A percentile compares a stretch with the other conserved stretches of the same genome.
Evolutionary conservation across 148 eudicot genomes (phyloP).

Genomic region (Fallopia convolvulus): DNA sequence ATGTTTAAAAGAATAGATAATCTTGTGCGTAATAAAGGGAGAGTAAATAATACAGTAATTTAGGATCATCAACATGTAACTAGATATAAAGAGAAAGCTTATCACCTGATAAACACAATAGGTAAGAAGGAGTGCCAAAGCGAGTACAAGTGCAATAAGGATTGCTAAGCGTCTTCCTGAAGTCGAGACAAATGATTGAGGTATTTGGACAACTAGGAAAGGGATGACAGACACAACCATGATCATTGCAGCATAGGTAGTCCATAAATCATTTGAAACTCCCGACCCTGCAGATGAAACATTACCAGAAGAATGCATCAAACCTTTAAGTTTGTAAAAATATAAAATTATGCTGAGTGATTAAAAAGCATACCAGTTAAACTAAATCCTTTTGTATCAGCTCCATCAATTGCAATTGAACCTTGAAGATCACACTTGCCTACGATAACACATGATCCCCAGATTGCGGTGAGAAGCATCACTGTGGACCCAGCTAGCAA

Average conservation of each 20-base stretch:
- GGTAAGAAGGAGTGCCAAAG: slow-evolving; percentile 43
- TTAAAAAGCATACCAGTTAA: slow-evolving; percentile 36
- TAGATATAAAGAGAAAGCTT: not conserved
- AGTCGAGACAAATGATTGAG: slow-evolving; percentile 32
- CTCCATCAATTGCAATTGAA: slow-evolving; percentile 44
- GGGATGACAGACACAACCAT: slow-evolving; percentile 54
- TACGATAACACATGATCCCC: slow-evolving; percentile 79
- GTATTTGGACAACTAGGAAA: slow-evolving; percentile 48
- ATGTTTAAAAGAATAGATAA: not conserved
- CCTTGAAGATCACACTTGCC: slow-evolving; percentile 76
- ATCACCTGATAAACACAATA: slow-evolving; percentile 85
- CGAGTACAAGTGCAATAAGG: slow-evolving; percentile 42
- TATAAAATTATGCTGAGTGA: not conserved
- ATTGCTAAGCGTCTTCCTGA: slow-evolving; percentile 45
- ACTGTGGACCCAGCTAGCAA: slow-evolving; percentile 90
- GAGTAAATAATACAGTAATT: not conserved
- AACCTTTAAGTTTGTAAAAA: not conserved
- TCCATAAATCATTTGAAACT: slow-evolving; percentile 50
- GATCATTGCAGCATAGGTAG: slow-evolving; percentile 49
- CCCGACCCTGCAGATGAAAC: slow-evolving; percentile 36
- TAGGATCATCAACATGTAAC: not conserved
- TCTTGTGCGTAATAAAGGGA: not conserved
- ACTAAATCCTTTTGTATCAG: slow-evolving; percentile 53
- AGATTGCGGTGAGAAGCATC: slow-evolving; percentile 80
- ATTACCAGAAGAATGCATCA: not conserved